Evolutionary conservation across 2,329 filamentous ascomycete genomes (phyloP), one percentile per base, ranked within the genome.

Genomic region (Aspergillus chevalieri): DNA sequence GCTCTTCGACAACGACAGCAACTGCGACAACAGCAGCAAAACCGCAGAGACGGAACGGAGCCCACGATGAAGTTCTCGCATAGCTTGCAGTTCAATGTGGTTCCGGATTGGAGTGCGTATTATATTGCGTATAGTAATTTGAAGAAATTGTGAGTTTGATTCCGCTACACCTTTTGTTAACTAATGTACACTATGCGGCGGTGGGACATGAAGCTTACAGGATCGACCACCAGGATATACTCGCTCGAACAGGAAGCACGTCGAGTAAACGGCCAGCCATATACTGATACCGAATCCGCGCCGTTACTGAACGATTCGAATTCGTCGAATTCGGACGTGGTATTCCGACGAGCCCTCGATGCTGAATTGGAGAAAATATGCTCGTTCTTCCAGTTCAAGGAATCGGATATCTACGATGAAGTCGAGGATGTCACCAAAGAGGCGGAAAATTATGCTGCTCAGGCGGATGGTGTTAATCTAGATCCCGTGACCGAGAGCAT

Each of bases 1-100:
- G 66, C 66, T 48, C 61, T 70, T 52, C 60, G 52, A 48, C 57
- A 51, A 42, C 59, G 57, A 42, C 48, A 60, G 41, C 54, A 53
- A 14, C 49, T 38, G 50, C 50, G 50, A 42, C 54, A 53, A 15
- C 49, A 39, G 49, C 50, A 50, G 43, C 44, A 47, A 45, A 47
- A 55, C 41, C 26, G 49, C 3, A 54, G 87, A 61, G 17, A 21
- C 15, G 19, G 38, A 41, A 77, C 84, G 60, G 81, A 78, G 58
- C 84, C 87, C 83, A 88, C 89, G 66, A 98, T 98, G 93, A 97
- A 97, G 85, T 98, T 98, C 79, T 97, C 92, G 15, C 93, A 98
- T 71, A 97, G 92, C 73, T 86, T 98, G 62, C 93, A 98, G 78
- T 98, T 98, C 76, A 98, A 98, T 76, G 91, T 93, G 56, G 93